Evolutionary conservation across 2,329 filamentous ascomycete genomes (phyloP).

Genomic region (Microsporum ferrugineum): DNA sequence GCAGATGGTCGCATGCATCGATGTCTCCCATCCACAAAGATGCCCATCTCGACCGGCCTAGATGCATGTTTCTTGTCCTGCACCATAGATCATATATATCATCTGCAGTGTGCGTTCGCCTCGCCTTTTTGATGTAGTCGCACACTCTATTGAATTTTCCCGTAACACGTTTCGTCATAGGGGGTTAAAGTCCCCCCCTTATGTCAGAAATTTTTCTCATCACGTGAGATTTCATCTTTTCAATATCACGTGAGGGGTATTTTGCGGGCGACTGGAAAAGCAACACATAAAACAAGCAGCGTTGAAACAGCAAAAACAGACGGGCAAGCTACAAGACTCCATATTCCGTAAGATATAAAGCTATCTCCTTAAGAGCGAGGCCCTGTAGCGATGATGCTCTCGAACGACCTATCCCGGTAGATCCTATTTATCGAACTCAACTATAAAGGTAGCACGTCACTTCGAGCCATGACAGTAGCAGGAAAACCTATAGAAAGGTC

Average conservation of each 20-base stretch:
- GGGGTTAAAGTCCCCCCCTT: background rate
- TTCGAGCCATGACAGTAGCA: no score
- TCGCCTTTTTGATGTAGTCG: background rate
- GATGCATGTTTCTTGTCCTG: background rate
- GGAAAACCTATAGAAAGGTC: no score
- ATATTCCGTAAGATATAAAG: no score
- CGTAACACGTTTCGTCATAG: background rate
- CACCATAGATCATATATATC: slow-evolving; percentile 1
- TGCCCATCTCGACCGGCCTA: background rate
- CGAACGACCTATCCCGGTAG: no score
- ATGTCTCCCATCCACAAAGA: background rate
- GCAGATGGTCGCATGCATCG: background rate
- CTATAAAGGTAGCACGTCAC: no score
- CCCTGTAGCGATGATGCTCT: no score
- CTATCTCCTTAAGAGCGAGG: no score
- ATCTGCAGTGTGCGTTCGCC: background rate
- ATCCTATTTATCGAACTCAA: no score
- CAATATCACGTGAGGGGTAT: background rate
- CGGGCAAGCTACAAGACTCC: no score
- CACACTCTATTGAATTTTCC: slow-evolving; percentile 2
- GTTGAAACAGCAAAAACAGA: background rate
- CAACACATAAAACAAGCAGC: background rate
- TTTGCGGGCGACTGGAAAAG: background rate
- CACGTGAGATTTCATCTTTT: background rate
- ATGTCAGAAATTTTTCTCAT: background rate